Evolutionary conservation across 257 asterid genomes (phyloP).

Genomic region (Jacaranda mimosifolia): DNA sequence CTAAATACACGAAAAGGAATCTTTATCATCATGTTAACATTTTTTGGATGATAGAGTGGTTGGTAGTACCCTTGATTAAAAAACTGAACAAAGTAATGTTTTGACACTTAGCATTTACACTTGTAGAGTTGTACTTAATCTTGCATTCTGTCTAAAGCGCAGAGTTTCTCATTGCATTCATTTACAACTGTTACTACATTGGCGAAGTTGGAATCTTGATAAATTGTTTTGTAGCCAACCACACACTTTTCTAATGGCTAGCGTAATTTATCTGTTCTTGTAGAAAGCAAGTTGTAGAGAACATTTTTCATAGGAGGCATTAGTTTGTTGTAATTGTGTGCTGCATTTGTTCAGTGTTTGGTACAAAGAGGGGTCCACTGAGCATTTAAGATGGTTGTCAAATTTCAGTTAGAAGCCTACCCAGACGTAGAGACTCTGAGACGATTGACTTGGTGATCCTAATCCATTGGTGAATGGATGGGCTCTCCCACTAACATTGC

Average conservation of each 20-base stretch:
- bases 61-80: background rate
- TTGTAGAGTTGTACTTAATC: background rate
- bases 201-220: constrained; percentile 12
- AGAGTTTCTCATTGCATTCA: background rate
- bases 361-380: background rate
- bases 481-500: too few relatives aligned
- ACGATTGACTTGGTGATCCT: too few relatives aligned
- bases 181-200: background rate
- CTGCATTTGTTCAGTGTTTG: background rate
- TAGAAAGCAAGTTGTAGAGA: background rate
- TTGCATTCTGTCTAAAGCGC: background rate
- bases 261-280: background rate
- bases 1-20: constrained; percentile 8
- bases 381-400: background rate
- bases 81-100: background rate
- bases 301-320: background rate
- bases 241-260: background rate
- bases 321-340: background rate
- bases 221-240: background rate
- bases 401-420: background rate
- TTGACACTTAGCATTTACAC: background rate
- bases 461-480: too few relatives aligned
- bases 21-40: background rate
- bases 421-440: background rate
- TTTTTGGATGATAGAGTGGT: constrained; percentile 14